Evolutionary conservation across 129 eudicot species (phyloP).

Genomic region (Mikania micrantha): DNA sequence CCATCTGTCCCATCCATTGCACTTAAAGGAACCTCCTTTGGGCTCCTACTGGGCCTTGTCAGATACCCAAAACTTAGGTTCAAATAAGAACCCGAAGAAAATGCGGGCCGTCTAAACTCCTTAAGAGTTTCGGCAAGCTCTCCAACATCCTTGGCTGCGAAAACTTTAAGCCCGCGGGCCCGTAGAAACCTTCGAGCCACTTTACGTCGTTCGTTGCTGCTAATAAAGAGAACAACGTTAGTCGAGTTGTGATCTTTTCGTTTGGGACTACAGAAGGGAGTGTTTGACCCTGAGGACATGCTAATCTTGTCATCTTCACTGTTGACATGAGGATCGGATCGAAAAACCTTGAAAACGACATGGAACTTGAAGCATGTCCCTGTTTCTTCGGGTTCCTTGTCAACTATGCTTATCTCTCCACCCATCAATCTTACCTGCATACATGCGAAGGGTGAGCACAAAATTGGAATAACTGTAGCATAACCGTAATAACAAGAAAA

Average conservation of each 20-base stretch:
- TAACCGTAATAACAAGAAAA: too few species aligned
- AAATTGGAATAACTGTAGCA: too few species aligned
- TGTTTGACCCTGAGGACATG: conserved; percentile 15
- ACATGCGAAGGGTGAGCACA: too few species aligned
- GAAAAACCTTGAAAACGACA: conserved; percentile 16
- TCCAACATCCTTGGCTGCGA: conserved; percentile 17
- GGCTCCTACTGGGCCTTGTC: conserved; percentile 16
- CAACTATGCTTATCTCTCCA: conserved; percentile 70
- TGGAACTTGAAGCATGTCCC: conserved; percentile 69
- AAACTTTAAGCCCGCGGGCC: conserved; percentile 38
- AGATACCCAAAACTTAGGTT: conserved; percentile 15
- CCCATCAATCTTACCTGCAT: conserved; percentile 77
- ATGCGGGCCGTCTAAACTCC: conserved; percentile 15
- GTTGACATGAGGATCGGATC: not conserved
- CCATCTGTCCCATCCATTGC: conserved; percentile 41
- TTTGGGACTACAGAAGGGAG: conserved; percentile 18
- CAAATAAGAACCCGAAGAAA: conserved; percentile 26
- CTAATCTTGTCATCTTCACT: conserved; percentile 18
- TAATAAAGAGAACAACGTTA: conserved; percentile 28
- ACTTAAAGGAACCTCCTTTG: conserved; percentile 45
- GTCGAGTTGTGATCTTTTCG: not conserved
- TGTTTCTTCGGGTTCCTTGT: conserved; percentile 50
- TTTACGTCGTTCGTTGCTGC: conserved; percentile 31
- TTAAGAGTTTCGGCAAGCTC: conserved; percentile 37
- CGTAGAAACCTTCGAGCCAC: conserved; percentile 31